Evolutionary conservation across 768 basidiomycete species (phyloP).

Genomic region (Naganishia vaughanmartiniae): DNA sequence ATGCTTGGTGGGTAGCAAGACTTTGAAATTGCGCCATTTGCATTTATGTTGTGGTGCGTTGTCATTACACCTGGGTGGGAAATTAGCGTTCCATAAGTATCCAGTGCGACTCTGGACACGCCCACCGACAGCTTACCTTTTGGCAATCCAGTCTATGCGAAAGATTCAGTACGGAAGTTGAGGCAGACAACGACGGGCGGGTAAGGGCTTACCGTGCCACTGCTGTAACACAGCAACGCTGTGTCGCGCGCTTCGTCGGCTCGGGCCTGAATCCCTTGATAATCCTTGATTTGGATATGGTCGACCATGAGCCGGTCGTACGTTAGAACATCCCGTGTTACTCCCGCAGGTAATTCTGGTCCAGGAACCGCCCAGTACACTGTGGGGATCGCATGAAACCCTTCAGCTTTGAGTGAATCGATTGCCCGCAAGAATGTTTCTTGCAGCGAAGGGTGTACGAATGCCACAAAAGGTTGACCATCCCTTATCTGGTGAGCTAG

Average conservation of each 20-base stretch:
- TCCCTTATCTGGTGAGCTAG: slow-evolving; percentile 70
- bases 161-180: not conserved
- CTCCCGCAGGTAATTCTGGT: slow-evolving; percentile 50
- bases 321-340: slow-evolving; percentile 16
- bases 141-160: slow-evolving; percentile 40
- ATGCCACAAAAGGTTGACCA: slow-evolving; percentile 63
- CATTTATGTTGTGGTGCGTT: slow-evolving; percentile 59
- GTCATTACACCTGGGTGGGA: slow-evolving; percentile 42
- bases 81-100: not conserved
- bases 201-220: slow-evolving; percentile 41
- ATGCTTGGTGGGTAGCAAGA: slow-evolving; percentile 57
- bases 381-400: slow-evolving; percentile 50
- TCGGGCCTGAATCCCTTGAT: slow-evolving; percentile 15
- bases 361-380: slow-evolving; percentile 58
- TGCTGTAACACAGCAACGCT: slow-evolving; percentile 50
- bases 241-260: slow-evolving; percentile 39
- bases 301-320: slow-evolving; percentile 37
- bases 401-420: slow-evolving; percentile 39
- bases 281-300: slow-evolving; percentile 1
- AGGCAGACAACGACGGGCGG: not conserved
- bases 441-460: slow-evolving; percentile 63
- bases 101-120: too few species aligned
- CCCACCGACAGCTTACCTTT: slow-evolving; percentile 38
- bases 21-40: slow-evolving; percentile 57
- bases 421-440: slow-evolving; percentile 41